Evolutionary conservation across 495 filamentous ascomycete species (phyloP).

Genomic region (Neurospora sp.): DNA sequence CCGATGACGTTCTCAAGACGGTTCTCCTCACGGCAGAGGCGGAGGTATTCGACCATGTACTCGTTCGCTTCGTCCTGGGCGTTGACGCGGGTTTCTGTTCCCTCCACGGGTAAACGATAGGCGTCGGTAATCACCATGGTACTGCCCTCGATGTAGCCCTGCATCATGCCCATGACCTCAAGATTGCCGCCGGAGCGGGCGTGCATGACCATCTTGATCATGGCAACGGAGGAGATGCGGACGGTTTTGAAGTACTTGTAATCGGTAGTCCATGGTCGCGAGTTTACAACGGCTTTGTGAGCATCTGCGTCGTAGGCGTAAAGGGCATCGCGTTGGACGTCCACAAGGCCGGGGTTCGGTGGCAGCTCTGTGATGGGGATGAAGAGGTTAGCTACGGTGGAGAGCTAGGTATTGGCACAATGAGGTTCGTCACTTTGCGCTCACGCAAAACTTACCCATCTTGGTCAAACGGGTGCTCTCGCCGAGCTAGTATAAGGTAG

Average conservation of each 20-base stretch:
- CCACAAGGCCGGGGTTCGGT: constrained; percentile 51
- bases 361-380: constrained; percentile 51
- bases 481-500: neutral
- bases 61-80: constrained; percentile 92
- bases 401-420: neutral
- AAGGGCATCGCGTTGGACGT: constrained; percentile 79
- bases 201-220: constrained; percentile 99
- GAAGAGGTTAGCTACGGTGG: neutral
- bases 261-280: constrained; percentile 69
- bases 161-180: constrained; percentile 98
- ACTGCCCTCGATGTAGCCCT: constrained; percentile 76
- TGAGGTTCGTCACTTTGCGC: neutral
- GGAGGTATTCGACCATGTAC: constrained; percentile 83
- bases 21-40: constrained; percentile 61
- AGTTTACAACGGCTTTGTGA: constrained; percentile 50
- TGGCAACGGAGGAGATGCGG: constrained; percentile 84
- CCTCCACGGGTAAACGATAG: constrained; percentile 90
- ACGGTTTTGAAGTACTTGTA: constrained; percentile 87
- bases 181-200: constrained; percentile 83
- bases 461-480: neutral
- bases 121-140: constrained; percentile 92
- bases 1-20: constrained; percentile 88
- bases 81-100: constrained; percentile 95
- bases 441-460: neutral
- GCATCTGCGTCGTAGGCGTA: constrained; percentile 66